Conservation (phyloP, 306 rosid species). For the Crotalaria pallida region DNA sequence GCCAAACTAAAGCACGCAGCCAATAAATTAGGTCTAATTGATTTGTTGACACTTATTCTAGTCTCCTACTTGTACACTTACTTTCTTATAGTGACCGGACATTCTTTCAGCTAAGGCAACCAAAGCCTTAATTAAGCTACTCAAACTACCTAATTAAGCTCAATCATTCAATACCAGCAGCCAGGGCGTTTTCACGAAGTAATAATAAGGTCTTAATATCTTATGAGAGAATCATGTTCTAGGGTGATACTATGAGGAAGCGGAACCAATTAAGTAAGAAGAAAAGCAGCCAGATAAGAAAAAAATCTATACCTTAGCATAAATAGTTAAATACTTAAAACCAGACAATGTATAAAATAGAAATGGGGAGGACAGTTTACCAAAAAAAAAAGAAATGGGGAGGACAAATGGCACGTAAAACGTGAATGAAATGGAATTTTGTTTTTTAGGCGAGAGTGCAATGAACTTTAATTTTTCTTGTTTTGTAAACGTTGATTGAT, state of each 20-base stretch:
- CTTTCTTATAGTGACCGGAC: conserved; percentile 10
- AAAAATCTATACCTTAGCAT: no score
- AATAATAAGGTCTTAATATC: not conserved
- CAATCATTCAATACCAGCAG: not conserved
- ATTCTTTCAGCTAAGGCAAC: conserved; percentile 1
- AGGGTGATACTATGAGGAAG: not conserved
- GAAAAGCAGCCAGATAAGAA: not conserved
- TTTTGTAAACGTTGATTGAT: no score
- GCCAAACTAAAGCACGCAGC: conserved; percentile 21
- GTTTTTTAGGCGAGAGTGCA: not conserved
- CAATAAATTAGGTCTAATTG: conserved; percentile 9
- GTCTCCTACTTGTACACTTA: conserved; percentile 13
- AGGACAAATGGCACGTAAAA: no score
- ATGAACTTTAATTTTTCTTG: not conserved
- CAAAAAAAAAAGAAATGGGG: no score
- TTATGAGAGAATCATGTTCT: not conserved
- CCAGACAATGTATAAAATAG: no score
- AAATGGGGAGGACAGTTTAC: no score
- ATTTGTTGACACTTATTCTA: conserved; percentile 32
- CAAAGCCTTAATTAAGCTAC: not conserved
- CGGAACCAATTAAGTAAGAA: not conserved
- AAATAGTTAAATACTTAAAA: no score
- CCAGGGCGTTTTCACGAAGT: not conserved
- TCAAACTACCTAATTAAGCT: not conserved
- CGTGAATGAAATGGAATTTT: not conserved